Percentiles rank a stretch among this genome's conserved stretches.
These are phyloP conservation scores for Yamadazyma pseudoaaseri DNA, from an alignment of 1,139 yeast species.

Conservation along the genomic window DNA sequence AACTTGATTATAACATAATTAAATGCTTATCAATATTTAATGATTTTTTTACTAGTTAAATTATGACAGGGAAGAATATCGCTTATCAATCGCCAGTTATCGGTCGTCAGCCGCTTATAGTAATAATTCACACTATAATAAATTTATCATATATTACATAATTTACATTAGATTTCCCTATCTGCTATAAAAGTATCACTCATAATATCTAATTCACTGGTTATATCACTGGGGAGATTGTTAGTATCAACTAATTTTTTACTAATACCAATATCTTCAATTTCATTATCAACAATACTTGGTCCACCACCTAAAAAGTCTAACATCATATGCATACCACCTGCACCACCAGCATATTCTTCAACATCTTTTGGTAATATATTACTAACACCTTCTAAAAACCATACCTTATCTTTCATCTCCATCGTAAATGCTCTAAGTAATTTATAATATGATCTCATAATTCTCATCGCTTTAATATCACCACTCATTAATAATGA, in stretches of 20 bases:
- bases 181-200: constrained; percentile 30
- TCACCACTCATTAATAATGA: constrained; percentile 82
- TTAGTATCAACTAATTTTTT: constrained; percentile 52
- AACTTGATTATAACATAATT: too few species aligned
- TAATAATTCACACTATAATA: too few species aligned
- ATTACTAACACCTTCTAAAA: constrained; percentile 84
- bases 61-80: too few species aligned
- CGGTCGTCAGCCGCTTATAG: too few species aligned
- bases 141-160: too few species aligned
- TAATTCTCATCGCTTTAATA: constrained; percentile 80
- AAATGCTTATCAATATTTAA: too few species aligned
- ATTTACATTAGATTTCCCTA: neutral
- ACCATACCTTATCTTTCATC: constrained; percentile 91
- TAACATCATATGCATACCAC: constrained; percentile 89
- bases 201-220: constrained; percentile 49
- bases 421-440: constrained; percentile 80
- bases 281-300: constrained; percentile 41
- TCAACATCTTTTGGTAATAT: constrained; percentile 85
- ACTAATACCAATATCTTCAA: constrained; percentile 42
- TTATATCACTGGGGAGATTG: constrained; percentile 56
- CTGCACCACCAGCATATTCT: constrained; percentile 78
- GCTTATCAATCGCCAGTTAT: too few species aligned
- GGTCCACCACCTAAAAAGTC: constrained; percentile 81
- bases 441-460: constrained; percentile 82
- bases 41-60: too few species aligned